Percentiles rank a stretch among this genome's conserved stretches.
Conservation (phyloP, 441 rosid species). For the Euphorbia celastroides region DNA sequence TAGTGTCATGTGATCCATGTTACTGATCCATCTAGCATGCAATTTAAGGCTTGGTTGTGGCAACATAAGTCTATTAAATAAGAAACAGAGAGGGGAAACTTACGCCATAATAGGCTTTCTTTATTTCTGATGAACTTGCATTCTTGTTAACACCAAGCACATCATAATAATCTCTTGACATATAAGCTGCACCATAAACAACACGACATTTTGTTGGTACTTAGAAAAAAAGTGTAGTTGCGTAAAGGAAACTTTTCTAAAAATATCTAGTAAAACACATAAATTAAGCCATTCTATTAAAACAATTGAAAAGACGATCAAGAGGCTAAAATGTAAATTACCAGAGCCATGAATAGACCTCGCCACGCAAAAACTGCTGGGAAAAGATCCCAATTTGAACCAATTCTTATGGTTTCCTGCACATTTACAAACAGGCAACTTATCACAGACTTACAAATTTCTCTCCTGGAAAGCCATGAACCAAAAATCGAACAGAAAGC, state of each 20-base stretch:
- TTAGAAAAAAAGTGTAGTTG: background rate
- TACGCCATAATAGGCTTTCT: constrained; percentile 94
- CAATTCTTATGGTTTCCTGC: constrained; percentile 52
- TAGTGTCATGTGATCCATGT: too few relatives aligned
- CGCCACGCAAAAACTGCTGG: constrained; percentile 31
- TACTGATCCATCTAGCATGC: too few relatives aligned
- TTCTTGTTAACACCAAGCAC: constrained; percentile 77
- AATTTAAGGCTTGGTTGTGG: too few relatives aligned
- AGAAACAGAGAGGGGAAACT: constrained; percentile 7
- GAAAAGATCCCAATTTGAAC: constrained; percentile 39
- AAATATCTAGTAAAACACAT: background rate
- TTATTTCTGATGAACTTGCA: constrained; percentile 73
- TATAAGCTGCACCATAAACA: constrained; percentile 36
- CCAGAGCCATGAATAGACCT: constrained; percentile 87
- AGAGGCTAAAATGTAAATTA: constrained; percentile 18
- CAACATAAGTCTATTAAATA: background rate
- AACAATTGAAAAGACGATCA: background rate
- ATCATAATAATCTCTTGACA: constrained; percentile 72
- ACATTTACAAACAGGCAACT: constrained; percentile 16
- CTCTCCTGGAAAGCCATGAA: background rate
- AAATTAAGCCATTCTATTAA: background rate
- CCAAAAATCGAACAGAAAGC: background rate
- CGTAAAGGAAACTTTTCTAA: background rate
- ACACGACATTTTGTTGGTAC: background rate
- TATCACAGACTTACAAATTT: background rate